A percentile compares a stretch with the other conserved stretches of the same genome.
Conservation (phyloP, 345 rosid genomes). For the Litchi chinensis region DNA sequence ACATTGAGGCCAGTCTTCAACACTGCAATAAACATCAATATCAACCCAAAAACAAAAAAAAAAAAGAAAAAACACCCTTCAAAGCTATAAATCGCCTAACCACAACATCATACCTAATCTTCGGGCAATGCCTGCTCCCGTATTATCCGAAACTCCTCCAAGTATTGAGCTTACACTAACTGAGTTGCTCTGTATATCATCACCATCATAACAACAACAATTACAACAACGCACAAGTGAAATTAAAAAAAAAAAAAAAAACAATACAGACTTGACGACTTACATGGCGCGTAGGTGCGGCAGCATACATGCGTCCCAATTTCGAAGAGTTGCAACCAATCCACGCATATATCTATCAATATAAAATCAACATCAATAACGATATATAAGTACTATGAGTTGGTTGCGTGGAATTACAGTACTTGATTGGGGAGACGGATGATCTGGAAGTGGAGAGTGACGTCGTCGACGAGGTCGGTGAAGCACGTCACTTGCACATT, state of each 20-base stretch:
- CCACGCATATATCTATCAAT: constrained; percentile 76
- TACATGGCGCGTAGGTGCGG: constrained; percentile 80
- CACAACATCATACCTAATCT: constrained; percentile 58
- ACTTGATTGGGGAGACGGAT: constrained; percentile 76
- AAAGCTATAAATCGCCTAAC: neutral
- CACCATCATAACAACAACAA: neutral
- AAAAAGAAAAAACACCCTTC: neutral
- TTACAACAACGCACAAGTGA: neutral
- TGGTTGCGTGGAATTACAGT: neutral
- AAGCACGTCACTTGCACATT: constrained; percentile 59
- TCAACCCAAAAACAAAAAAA: neutral
- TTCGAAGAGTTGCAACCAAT: constrained; percentile 72
- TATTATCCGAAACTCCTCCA: constrained; percentile 84
- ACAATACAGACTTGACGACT: constrained; percentile 13
- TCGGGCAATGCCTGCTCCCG: constrained; percentile 88
- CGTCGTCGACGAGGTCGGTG: constrained; percentile 62
- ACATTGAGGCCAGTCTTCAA: constrained; percentile 81
- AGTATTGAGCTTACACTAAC: constrained; percentile 77
- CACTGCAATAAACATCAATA: constrained; percentile 44
- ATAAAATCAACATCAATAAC: too few species aligned
- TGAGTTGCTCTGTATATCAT: constrained; percentile 49
- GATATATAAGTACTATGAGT: too few species aligned
- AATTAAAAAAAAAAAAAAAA: neutral
- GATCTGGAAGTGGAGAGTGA: constrained; percentile 74
- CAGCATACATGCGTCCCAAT: constrained; percentile 77